These are phyloP conservation scores for Mycena haematopus DNA, from an alignment of 768 basidiomycete genomes.

Conservation along the genomic window DNA sequence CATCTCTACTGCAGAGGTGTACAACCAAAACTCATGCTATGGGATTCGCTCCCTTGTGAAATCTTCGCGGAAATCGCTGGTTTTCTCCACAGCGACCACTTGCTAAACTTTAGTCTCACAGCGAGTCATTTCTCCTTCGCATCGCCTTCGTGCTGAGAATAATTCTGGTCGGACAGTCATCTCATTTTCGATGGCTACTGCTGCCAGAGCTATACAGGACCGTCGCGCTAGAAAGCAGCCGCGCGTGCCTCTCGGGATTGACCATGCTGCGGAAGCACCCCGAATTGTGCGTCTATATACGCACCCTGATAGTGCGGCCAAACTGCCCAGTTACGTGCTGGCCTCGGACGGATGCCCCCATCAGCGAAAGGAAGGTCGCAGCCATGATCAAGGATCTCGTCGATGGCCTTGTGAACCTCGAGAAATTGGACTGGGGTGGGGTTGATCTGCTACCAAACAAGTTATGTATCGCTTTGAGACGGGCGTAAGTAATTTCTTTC, in stretches of 20 bases:
- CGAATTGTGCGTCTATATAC: conserved; percentile 8
- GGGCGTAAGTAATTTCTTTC: not conserved
- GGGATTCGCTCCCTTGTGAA: not conserved
- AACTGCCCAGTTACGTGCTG: conserved; percentile 5
- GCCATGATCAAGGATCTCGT: not conserved
- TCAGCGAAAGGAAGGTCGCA: conserved; percentile 3
- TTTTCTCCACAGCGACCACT: conserved; percentile 1
- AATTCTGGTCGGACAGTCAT: not conserved
- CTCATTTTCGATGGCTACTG: conserved; percentile 2
- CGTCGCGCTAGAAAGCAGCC: not conserved
- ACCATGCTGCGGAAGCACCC: conserved; percentile 1
- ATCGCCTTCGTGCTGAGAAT: not conserved
- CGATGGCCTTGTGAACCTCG: not conserved
- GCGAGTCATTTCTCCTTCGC: not conserved
- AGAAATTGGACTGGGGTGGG: conserved; percentile 26
- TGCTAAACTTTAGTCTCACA: conserved; percentile 4
- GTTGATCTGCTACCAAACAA: conserved; percentile 1
- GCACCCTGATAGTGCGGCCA: conserved; percentile 6
- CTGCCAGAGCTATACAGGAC: conserved; percentile 14
- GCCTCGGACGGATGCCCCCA: conserved; percentile 1
- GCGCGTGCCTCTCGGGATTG: conserved; percentile 15
- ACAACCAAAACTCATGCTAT: not conserved
- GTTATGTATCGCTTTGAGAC: conserved; percentile 13
- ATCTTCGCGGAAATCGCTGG: conserved; percentile 8
- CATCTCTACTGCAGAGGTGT: not conserved